Evolutionary conservation across 257 asterid genomes (phyloP), one percentile per base, ranked within the genome.

Genomic region (Plantago ovata): DNA sequence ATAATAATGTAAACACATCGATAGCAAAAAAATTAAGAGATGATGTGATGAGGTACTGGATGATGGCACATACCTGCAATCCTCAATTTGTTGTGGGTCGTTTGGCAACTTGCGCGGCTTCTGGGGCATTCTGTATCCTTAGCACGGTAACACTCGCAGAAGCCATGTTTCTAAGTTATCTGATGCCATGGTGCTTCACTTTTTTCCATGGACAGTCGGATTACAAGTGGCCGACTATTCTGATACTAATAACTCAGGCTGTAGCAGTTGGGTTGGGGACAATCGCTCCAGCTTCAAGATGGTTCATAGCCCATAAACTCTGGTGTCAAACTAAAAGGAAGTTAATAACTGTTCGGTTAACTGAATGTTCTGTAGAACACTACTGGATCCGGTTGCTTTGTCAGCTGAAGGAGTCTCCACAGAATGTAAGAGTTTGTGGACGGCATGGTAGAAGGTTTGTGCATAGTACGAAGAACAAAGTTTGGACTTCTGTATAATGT

Each of bases 51-150:
- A 79, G 80, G 56, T 79, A 73, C 63, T 89, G 97, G 97, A 87
- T 84, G 83, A 84, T 89, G 97, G 95, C 97, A 0, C 89, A 84
- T 56, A 86, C 95, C 39, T 79, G 94, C 23, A 75, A 75, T 56
- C 95, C 95, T 0, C 95, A 89, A 50, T 89, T 84, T 15, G 95
- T 89, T 51, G 54, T 69, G 74, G 90, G 75, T 7, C 91, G 91
- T 16, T 41, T 83, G n/a, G 91, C 88, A 0, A 90, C 98, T 0
- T 77, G 95, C 63, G 82, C 83, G 0, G 88, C 82, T 0, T 81
- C 95, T 0, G 95, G 97, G 0, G 92, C 87, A 4, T 77, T 86
- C 68, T 86, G 95, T 69, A 77, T 89, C 9, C 24, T 86, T 21
- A 69, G 80, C 62, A 70, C 87, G 0, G 56, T 67, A 10, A 61